Evolutionary conservation across 2,329 filamentous ascomycete genomes (phyloP).

Genomic region (Podosphaera xanthii): DNA sequence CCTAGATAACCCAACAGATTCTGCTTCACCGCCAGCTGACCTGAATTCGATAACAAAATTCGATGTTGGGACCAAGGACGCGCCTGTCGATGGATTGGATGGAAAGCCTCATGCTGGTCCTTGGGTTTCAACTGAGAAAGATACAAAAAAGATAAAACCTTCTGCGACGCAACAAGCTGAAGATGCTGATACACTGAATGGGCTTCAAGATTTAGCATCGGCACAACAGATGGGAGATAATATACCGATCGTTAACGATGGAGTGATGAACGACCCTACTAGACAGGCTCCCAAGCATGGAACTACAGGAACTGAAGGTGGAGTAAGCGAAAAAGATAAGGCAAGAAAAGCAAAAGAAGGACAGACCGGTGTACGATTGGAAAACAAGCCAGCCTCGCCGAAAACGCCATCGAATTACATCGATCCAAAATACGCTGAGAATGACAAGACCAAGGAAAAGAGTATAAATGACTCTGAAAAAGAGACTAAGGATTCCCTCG

Average conservation of each 20-base stretch:
- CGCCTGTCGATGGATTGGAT: constrained; percentile 78
- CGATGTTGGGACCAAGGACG: constrained; percentile 43
- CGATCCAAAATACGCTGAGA: constrained; percentile 32
- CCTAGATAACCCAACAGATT: constrained; percentile 7
- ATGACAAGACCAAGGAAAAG: constrained; percentile 14
- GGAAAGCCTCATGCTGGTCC: constrained; percentile 85
- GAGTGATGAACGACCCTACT: constrained; percentile 82
- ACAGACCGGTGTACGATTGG: constrained; percentile 37
- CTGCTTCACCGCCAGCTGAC: constrained; percentile 9
- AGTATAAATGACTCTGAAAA: constrained; percentile 18
- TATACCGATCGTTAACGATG: constrained; percentile 44
- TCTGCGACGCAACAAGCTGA: constrained; percentile 16
- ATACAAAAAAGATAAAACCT: constrained; percentile 20
- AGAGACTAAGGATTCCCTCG: constrained; percentile 14
- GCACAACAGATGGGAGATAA: constrained; percentile 29
- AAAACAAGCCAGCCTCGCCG: constrained; percentile 60
- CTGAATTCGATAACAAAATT: constrained; percentile 15
- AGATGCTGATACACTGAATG: constrained; percentile 18
- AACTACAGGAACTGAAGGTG: constrained; percentile 71
- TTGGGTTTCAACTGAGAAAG: constrained; percentile 37
- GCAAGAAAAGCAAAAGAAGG: constrained; percentile 45
- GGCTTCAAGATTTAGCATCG: constrained; percentile 27
- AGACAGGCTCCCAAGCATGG: constrained; percentile 57
- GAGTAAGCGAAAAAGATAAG: constrained; percentile 72
- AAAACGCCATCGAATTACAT: constrained; percentile 68